Evolutionary conservation across 768 basidiomycete genomes (phyloP).

Genomic region (Xerocomellus chrysenteron): DNA sequence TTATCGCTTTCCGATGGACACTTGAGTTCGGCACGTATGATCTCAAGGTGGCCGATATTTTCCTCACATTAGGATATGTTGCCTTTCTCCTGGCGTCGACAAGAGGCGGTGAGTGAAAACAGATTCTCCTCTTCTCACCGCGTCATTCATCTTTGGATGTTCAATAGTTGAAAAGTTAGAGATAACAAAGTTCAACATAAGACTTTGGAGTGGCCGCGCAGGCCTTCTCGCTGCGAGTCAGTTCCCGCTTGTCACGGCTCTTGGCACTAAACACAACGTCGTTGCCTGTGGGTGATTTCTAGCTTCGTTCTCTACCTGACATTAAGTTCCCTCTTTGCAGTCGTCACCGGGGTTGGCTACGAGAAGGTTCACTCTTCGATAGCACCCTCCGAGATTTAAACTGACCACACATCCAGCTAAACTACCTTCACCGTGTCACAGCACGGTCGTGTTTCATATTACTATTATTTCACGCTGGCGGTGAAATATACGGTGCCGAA

Average conservation of each 20-base stretch:
- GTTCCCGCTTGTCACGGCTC: constrained; percentile 42
- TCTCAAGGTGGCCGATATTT: constrained; percentile 43
- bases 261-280: constrained; percentile 51
- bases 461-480: constrained; percentile 47
- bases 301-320: background rate
- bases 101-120: constrained; percentile 40
- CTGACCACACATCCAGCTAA: constrained; percentile 31
- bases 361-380: constrained; percentile 21
- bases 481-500: constrained; percentile 1
- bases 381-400: background rate
- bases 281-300: constrained; percentile 34
- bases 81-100: constrained; percentile 44
- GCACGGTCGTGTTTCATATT: constrained; percentile 48
- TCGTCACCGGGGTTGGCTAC: constrained; percentile 29
- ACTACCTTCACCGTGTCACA: constrained; percentile 46
- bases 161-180: background rate
- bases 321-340: constrained; percentile 5
- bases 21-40: constrained; percentile 44
- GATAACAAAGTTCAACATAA: constrained; percentile 10
- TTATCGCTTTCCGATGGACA: constrained; percentile 49
- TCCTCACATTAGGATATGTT: constrained; percentile 48
- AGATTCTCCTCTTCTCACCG: background rate
- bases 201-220: constrained; percentile 31
- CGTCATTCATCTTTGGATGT: background rate
- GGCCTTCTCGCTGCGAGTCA: constrained; percentile 36